Evolutionary conservation across 208 protist genomes (phyloP), one percentile per base, ranked within the genome.

Genomic region (Wallacemonas sp.): DNA sequence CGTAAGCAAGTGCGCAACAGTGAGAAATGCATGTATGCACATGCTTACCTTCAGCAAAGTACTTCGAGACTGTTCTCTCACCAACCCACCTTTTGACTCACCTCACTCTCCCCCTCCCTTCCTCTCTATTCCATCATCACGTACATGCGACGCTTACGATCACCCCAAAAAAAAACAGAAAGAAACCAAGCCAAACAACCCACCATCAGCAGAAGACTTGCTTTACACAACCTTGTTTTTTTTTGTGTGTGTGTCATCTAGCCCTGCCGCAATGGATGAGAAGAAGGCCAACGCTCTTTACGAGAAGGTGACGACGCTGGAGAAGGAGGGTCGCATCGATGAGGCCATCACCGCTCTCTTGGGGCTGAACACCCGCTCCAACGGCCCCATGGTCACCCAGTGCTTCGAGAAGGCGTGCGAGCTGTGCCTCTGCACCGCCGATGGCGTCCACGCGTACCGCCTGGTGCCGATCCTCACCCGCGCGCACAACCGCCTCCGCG

Each of bases 391-490:
- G 34, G 81, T 79, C 44, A 65, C 80, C 33, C 36, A 76, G 47
- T 86, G 81, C 52, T 64, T 93, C 32, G 76, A 84, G 38, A 67
- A 89, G 33, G 80, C 88, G 16, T 71, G 69, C 12, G 80, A 92
- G 41, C 69, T 92, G 19, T 80, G 78, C 34, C 70, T 92, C 33
- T 76, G 70, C 21, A 61, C 75, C 12, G 71, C 73, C 65, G 70
- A 75, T 54, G 34, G 44, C 47, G 48, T 54, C 8, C 52, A 75
- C 52, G 63, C 67, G 36, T 65, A 68, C 61, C 62, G 66, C 63
- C 71, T 75, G 36, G 68, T 64, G 74, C 70, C 34, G 64, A 9
- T 39, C 19, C 48, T 80, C 44, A 34, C 49, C 33, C 65, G 67
- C 49, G 70, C 74, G 30, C 70, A 70, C 63, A 80, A 64, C 16